A percentile compares a stretch with the other conserved stretches of the same genome.
These are phyloP conservation scores for Yarrowia hollandica DNA, from an alignment of 805 yeast genomes.

Conservation along the genomic window DNA sequence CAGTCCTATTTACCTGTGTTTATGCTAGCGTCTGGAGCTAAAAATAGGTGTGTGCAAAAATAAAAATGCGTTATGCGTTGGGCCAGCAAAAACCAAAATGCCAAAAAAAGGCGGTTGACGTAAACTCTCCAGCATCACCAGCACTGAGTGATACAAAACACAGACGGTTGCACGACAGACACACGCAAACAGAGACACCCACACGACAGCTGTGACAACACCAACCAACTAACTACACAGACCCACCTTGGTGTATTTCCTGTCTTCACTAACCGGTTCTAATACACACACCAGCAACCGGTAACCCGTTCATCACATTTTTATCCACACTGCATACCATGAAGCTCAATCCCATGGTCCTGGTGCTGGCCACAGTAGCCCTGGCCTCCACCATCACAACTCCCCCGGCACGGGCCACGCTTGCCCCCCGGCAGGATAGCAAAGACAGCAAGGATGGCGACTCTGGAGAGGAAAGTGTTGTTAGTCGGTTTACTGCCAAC, in stretches of 20 bases:
- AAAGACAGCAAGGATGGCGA: background rate
- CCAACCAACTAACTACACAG: background rate
- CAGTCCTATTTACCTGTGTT: background rate
- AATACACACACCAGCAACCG: no score
- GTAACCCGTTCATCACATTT: no score
- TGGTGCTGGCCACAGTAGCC: constrained; percentile 23
- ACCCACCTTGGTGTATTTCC: no score
- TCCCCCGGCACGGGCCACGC: constrained; percentile 14
- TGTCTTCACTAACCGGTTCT: no score
- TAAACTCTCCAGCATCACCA: constrained; percentile 18
- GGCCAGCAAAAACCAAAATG: constrained; percentile 3
- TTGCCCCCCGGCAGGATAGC: constrained; percentile 20
- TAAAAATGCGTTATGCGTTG: constrained; percentile 14
- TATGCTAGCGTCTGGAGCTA: background rate
- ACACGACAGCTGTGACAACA: background rate
- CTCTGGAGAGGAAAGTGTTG: background rate
- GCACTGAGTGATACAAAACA: background rate
- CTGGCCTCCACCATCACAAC: constrained; percentile 25
- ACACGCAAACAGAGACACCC: background rate
- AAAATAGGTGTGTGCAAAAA: constrained; percentile 18
- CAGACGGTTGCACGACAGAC: background rate
- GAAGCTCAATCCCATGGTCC: constrained; percentile 26
- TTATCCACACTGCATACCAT: constrained; percentile 15
- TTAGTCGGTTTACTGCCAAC: constrained; percentile 7
- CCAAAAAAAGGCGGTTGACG: background rate